Evolutionary conservation across 179 eudicot species (phyloP), one percentile per base, ranked within the genome.

Genomic region (Spinacia oleracea): DNA sequence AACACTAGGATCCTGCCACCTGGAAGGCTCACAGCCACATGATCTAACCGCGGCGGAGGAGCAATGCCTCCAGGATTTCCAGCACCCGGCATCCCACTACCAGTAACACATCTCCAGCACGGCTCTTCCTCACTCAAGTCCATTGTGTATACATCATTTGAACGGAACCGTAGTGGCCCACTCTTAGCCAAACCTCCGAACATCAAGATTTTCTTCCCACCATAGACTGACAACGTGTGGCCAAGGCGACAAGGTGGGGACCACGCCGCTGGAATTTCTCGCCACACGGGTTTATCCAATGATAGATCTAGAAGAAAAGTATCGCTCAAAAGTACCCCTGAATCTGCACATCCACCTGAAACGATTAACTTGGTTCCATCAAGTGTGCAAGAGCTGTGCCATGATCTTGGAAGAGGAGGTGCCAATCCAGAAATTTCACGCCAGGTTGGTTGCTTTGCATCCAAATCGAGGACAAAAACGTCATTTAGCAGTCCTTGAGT

Each of bases 311-410:
- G 94, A 32, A 93, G 89, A 86, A 92, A 93, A 10, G 98, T 94
- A 66, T 94, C 98, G 40, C 97, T 93, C 15, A 94, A 80, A 68
- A 94, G 97, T 62, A 94, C 98, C 11, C 98, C 98, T 1, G 98
- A 94, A 81, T 94, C 97, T 6, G 97, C 97, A 85, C 96, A 94
- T 34, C 98, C 98, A 73, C 98, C 98, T 0, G 98, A 94, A 40
- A 94, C 98, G 31, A 94, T 87, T 85, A 94, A 79, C 88, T 93
- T 94, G 63, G 94, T 91, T 53, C 98, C 98, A 48, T 94, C 98
- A 10, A 94, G 92, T 23, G 96, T 94, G 81, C 98, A 94, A 18
- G 98, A 94, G 89, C 98, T 93, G 79, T 94, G 98, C 98, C 98
- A 94, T 31, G 98, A 94, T 68, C 98, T 83, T 48, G 98, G 97